Base-by-base conservation (phyloP, 352 stramenopile genomes). In the Aphanomyces stellatus region DNA sequence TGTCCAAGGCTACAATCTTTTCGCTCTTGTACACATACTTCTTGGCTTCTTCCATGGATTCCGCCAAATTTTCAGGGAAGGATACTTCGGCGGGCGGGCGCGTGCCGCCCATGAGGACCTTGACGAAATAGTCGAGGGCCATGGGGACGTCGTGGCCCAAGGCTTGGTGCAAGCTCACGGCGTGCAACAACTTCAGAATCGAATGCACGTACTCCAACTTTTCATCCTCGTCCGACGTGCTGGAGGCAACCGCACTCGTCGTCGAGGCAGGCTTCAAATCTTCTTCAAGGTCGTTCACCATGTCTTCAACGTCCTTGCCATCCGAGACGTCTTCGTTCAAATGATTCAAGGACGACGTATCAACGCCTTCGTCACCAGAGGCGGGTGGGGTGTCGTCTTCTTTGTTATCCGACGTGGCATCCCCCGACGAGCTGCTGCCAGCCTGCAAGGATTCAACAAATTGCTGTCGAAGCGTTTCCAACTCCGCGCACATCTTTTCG, bases 121-220 rank as follows among this genome's bases (percentile, higher is more conserved):
- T 91, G 28, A 80, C 84, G 57, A 91, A 93, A 65, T 88, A 93
- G 65, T 93, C 85, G 28, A 93, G 66, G 48, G 90, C 85, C 71
- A 88, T 88, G 2, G 85, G 85, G 19, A 93, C 79, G 10, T 91
- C 81, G 53, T 91, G 81, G 11, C 78, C 77, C 43, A 91, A 65
- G 10, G 76, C 75, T 40, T 91, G 81, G 64, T 91, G 76, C 30
- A 90, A 64, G 59, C 87, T 91, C 56, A 93, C 85, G 30, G 85
- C 76, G 43, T 93, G 85, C 66, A 93, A 71, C 33, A 80, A 81
- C 72, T 90, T 89, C 55, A 93, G 72, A 53, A 93, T 65, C 55
- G 88, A 81, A 17, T 78, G 74, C 3, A 91, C 85, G 48, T 85
- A 69, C 2, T 59, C 74, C 72, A 88, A 87, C 51, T 74, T 71